Base-by-base conservation (phyloP, 805 yeast species). In the Barnettozyma californica region DNA sequence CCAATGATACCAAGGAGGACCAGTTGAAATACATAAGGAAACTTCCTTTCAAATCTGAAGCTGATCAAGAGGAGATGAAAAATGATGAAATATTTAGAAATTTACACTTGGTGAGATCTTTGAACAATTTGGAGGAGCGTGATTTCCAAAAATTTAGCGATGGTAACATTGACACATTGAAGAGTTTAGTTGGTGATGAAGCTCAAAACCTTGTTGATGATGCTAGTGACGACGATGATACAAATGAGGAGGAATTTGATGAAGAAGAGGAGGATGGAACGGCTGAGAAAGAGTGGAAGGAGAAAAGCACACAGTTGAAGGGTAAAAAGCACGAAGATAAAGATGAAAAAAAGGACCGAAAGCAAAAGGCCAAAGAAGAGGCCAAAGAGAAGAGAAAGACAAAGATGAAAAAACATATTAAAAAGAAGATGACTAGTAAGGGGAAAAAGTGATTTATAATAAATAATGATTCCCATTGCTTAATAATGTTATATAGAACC, bases 21-120 rank as follows among this genome's bases (percentile, higher is more conserved):
- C 70, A 67, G 46, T 60, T 68, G 31, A 67, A 74, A 16, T 73
- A 69, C 51, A 72, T 82, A 57, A 75, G 70, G 26, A 63, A 69
- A 9, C 56, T 86, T 48, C 87, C 89, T 0, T 64, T 82, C 43
- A 85, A 85, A 58, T 52, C 60, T 5, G 68, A 74, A 21, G 78
- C 72, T 13, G 68, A 75, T 16, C 75, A 72, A 29, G 74, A 70
- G 19, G 82, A 76, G 44, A 77, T 76, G 39, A 81, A 80, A 21
- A 88, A 86, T 53, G 99, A 94, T 64, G 95, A 87, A 47, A 81
- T 94, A 6, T 94, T 94, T 67, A 73, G 99, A 63, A 80, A 91
- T 5, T 60, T 85, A 45, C 89, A 87, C 66, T 68, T 87, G 57
- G 88, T 87, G 29, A 74, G 91, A 60, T 82, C 94, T 48, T 68